Base-by-base conservation (phyloP, 2,329 filamentous ascomycete species). In the Mycosphaerella sp. region DNA sequence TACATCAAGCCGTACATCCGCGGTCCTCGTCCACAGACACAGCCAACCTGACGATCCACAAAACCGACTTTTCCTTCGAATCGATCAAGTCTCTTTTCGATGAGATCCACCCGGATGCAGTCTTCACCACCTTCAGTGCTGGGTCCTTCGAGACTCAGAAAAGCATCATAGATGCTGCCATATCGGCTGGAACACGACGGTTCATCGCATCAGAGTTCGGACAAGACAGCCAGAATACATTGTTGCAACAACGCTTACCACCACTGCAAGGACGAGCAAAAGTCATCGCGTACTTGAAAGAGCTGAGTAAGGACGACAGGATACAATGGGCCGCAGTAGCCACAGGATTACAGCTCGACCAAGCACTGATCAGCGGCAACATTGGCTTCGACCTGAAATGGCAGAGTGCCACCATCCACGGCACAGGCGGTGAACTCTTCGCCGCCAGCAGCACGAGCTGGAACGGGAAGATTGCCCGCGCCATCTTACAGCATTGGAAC, bases 361-460 rank as follows among this genome's bases (percentile, higher is more conserved):
- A 60, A 9, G 62, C 57, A 5, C 62, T 73, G 6, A 56, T 66
- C 14, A 66, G 54, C 47, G 70, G 70, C 9, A 65, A 68, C 31
- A 59, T 73, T 38, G 70, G 70, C 10, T 66, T 73, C 43, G 69
- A 73, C 21, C 43, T 74, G 34, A 60, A 69, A 55, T 73, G 71
- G 70, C 67, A 72, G 23, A 72, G 69, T 51, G 69, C 67, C 1
- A 71, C 69, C 1, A 59, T 73, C 3, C 67, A 70, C 23, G 71
- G 70, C 6, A 63, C 58, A 1, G 71, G 70, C 7, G 60, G 62
- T 3, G 70, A 71, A 52, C 42, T 38, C 0, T 73, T 73, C 53
- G 65, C 71, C 11, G 70, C 64, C 1, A 68, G 67, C 12, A 72
- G 69, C 12, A 59, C 69, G 5, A 51, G 55, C 48, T 67, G 66